Conservation (phyloP, 495 filamentous ascomycete genomes). For the Schizothecium vesticola region DNA sequence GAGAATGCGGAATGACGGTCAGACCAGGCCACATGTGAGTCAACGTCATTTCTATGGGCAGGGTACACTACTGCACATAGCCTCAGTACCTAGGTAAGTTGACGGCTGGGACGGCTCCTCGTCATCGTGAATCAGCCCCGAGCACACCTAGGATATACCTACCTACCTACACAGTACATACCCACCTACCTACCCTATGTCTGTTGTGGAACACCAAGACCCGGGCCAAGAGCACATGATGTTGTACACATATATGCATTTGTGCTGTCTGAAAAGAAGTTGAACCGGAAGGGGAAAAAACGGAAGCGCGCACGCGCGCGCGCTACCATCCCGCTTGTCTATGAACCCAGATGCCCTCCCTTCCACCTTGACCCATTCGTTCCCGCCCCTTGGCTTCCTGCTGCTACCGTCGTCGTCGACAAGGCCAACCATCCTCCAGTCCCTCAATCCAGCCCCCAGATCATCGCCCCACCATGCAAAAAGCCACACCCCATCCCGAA, state of each 20-base stretch:
- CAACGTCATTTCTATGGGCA: neutral
- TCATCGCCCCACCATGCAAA: slow-evolving; percentile 1
- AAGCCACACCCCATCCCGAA: neutral
- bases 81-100: too few relatives aligned
- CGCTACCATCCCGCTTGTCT: slow-evolving; percentile 5
- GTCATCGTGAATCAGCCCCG: neutral
- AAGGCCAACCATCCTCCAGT: neutral
- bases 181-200: neutral
- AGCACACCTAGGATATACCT: too few relatives aligned
- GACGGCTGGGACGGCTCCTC: neutral
- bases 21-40: neutral
- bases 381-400: neutral
- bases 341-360: slow-evolving; percentile 7
- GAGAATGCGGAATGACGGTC: neutral
- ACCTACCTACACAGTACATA: neutral
- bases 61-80: too few relatives aligned
- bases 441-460: neutral
- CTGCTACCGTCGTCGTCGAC: neutral
- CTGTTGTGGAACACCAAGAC: neutral
- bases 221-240: neutral
- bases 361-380: neutral
- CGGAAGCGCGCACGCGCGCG: neutral
- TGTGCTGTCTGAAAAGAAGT: neutral
- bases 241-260: neutral
- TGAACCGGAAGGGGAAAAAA: neutral